Evolutionary conservation across 129 eudicot genomes (phyloP).

Genomic region (Logfia minima): DNA sequence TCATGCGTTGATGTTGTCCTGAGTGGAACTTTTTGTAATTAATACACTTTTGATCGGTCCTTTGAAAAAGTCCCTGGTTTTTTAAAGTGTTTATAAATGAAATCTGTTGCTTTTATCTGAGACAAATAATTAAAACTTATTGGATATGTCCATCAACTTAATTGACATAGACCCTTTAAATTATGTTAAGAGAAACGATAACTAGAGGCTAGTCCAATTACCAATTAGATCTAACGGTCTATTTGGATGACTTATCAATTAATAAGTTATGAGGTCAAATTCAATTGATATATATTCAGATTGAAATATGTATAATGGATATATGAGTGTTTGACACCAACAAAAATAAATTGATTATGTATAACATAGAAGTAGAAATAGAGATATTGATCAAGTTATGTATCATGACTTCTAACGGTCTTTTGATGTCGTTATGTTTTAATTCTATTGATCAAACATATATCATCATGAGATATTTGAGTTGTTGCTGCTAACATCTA

Average conservation of each 20-base stretch:
- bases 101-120: not conserved
- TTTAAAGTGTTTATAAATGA: not conserved
- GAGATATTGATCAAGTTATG: too few relatives aligned
- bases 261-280: not conserved
- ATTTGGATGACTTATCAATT: too few relatives aligned
- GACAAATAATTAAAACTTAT: not conserved
- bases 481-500: too few relatives aligned
- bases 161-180: not conserved
- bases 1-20: not conserved
- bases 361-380: too few relatives aligned
- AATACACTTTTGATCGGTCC: not conserved
- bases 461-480: too few relatives aligned
- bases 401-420: not conserved
- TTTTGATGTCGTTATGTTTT: too few relatives aligned
- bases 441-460: too few relatives aligned
- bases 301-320: too few relatives aligned
- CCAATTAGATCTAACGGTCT: too few relatives aligned
- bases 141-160: not conserved
- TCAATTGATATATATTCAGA: too few relatives aligned
- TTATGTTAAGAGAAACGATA: not conserved
- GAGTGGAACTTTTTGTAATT: not conserved
- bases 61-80: not conserved
- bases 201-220: conserved; percentile 26
- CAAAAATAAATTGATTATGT: too few relatives aligned
- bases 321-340: too few relatives aligned